Conservation (phyloP, 2,329 filamentous ascomycete genomes). For the Penicillium sp. region DNA sequence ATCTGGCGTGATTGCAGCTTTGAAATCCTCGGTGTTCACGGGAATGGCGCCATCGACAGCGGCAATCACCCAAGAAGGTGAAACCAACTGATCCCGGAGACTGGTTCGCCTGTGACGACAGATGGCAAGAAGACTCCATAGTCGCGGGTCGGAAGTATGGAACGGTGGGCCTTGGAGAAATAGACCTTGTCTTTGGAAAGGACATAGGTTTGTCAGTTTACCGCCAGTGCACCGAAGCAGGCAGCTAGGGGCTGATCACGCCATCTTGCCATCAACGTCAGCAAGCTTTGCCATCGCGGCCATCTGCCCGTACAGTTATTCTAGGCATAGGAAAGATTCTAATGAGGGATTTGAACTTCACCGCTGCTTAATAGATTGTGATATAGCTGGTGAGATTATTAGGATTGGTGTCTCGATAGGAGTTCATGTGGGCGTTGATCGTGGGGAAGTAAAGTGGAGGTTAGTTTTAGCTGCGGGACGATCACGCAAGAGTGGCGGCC, state of each 20-base stretch:
- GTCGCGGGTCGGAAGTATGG: neutral
- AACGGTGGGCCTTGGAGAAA: neutral
- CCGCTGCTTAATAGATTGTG: slow-evolving; percentile 16
- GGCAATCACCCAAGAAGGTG: slow-evolving; percentile 30
- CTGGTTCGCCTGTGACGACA: slow-evolving; percentile 16
- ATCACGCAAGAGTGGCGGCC: slow-evolving; percentile 36
- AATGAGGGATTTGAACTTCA: slow-evolving; percentile 10
- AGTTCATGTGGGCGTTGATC: slow-evolving; percentile 7
- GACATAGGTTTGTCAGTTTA: neutral
- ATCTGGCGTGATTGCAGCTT: slow-evolving; percentile 22
- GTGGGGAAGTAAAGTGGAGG: slow-evolving; percentile 20
- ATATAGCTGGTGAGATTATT: neutral
- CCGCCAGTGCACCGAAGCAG: neutral
- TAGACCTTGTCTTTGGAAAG: slow-evolving; percentile 14
- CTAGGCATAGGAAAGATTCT: neutral
- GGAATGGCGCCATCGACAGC: slow-evolving; percentile 37
- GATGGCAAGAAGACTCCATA: neutral
- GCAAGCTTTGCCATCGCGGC: slow-evolving; percentile 25
- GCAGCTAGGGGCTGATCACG: slow-evolving; percentile 24
- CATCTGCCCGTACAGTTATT: slow-evolving; percentile 8
- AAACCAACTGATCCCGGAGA: neutral
- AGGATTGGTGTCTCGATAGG: neutral
- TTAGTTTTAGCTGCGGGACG: slow-evolving; percentile 27
- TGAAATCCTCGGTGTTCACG: slow-evolving; percentile 18
- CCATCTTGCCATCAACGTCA: slow-evolving; percentile 30